phyloP scores from a whole-genome alignment of 139 green algal species.

The Ettlia oleoabundans region DNA sequence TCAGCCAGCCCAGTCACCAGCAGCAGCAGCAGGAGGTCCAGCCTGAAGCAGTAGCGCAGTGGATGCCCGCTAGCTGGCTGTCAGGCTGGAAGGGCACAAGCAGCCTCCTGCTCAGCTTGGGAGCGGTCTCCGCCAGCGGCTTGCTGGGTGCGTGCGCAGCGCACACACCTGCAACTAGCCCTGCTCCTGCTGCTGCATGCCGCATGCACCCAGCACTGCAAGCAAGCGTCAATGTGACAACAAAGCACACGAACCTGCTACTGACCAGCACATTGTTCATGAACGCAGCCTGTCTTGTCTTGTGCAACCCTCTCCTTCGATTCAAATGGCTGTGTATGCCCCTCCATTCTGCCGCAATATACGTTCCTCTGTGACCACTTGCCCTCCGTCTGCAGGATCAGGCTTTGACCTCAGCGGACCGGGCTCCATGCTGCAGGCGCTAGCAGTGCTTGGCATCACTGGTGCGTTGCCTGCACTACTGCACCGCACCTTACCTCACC shows the following conservation, averaged over 20 bases:
- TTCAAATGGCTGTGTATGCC: too few species aligned
- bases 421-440: constrained; percentile 63
- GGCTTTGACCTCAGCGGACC: constrained; percentile 72
- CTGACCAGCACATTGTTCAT: too few species aligned
- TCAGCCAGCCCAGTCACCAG: constrained; percentile 9
- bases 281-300: not conserved
- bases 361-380: too few species aligned
- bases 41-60: not conserved
- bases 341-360: too few species aligned
- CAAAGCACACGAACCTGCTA: too few species aligned
- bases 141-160: constrained; percentile 19
- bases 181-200: not conserved
- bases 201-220: too few species aligned
- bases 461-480: too few species aligned
- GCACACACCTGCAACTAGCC: not conserved
- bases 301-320: too few species aligned
- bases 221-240: too few species aligned
- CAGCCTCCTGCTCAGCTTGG: constrained; percentile 28
- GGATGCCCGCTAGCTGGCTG: constrained; percentile 26
- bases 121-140: constrained; percentile 17
- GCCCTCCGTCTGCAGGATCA: constrained; percentile 23
- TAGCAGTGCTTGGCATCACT: constrained; percentile 85
- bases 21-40: constrained; percentile 16
- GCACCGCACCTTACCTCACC: not conserved
- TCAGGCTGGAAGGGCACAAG: not conserved